Evolutionary conservation across 2,329 filamentous ascomycete genomes (phyloP), one percentile per base, ranked within the genome.

Genomic region (Geosmithia putterillii): DNA sequence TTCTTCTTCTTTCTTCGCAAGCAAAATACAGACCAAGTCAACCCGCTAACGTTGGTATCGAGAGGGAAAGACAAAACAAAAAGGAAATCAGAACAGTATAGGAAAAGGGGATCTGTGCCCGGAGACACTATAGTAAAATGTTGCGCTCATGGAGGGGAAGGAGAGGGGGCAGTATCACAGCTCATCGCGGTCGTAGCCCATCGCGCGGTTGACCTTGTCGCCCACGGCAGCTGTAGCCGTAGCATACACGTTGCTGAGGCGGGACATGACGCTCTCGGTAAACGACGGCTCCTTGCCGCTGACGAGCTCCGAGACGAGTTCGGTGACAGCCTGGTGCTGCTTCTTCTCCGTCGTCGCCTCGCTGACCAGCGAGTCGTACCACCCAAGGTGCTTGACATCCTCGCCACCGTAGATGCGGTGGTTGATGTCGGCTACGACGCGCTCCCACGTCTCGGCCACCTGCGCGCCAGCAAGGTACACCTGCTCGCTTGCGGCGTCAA

Each of bases 211-310:
- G 15, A 60, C 56, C 50, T 55, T 60, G 32, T 62, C 57, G 1
- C 60, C 61, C 7, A 72, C 65, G 1, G 70, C 77, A 1, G 76
- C 70, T 2, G 74, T 64, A 1, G 79, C 82, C 0, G 79, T 85
- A 20, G 78, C 76, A 54, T 90, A 92, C 1, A 79, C 83, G 3
- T 74, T 80, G 44, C 76, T 75, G 12, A 94, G 70, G 42, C 83
- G 76, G 42, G 69, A 77, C 61, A 87, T 78, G 3, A 90, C 82
- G 46, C 83, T 88, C 54, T 94, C 84, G 0, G 82, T 88, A 53
- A 87, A 94, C 14, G 80, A 78, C 1, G 85, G 81, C 56, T 94
- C 86, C 58, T 82, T 86, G 43, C 84, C 87, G 36, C 73, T 64
- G 14, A 94, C 69, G 1, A 94, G 67, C 59, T 94, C 86, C 2